A percentile compares a stretch with the other conserved stretches of the same genome.
phyloP scores from a whole-genome alignment of 352 stramenopile species.

The Globisporangium polare region DNA sequence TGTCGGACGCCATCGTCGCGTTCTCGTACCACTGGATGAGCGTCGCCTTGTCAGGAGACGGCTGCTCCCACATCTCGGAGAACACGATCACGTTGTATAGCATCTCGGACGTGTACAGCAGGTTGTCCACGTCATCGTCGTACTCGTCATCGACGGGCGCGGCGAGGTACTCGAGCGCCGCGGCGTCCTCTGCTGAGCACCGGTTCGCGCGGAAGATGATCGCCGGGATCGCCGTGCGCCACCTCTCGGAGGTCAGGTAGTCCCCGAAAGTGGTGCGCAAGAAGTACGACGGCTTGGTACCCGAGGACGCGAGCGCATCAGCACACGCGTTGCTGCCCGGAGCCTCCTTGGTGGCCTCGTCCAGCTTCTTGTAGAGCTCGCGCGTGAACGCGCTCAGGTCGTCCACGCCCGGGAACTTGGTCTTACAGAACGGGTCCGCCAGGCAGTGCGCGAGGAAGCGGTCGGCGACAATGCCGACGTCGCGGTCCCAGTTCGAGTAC shows the following conservation, averaged over 20 bases:
- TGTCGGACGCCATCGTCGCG: conserved; percentile 58
- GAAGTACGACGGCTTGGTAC: conserved; percentile 55
- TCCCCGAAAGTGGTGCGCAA: conserved; percentile 61
- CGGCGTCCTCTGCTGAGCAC: conserved; percentile 32
- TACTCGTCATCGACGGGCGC: conserved; percentile 15
- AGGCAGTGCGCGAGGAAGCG: conserved; percentile 56
- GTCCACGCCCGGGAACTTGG: conserved; percentile 51
- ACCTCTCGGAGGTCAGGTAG: conserved; percentile 45
- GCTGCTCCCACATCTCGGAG: conserved; percentile 68
- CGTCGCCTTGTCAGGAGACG: conserved; percentile 47
- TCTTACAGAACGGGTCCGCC: conserved; percentile 53
- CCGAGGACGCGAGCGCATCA: conserved; percentile 36
- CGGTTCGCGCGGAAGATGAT: conserved; percentile 50
- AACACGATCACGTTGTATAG: conserved; percentile 80
- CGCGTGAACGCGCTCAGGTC: conserved; percentile 48
- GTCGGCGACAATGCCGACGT: conserved; percentile 55
- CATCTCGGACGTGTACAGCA: conserved; percentile 67
- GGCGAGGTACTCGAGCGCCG: conserved; percentile 35
- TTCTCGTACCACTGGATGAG: conserved; percentile 58
- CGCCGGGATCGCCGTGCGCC: conserved; percentile 41
- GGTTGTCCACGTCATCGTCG: conserved; percentile 35
- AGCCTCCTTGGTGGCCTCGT: conserved; percentile 37
- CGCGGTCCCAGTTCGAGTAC: conserved; percentile 80
- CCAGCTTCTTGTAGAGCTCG: conserved; percentile 48
- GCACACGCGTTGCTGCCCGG: conserved; percentile 42